A percentile compares a stretch with the other conserved stretches of the same genome.
Conservation (phyloP, 2,329 filamentous ascomycete species). For the Podosphaera fusca region DNA sequence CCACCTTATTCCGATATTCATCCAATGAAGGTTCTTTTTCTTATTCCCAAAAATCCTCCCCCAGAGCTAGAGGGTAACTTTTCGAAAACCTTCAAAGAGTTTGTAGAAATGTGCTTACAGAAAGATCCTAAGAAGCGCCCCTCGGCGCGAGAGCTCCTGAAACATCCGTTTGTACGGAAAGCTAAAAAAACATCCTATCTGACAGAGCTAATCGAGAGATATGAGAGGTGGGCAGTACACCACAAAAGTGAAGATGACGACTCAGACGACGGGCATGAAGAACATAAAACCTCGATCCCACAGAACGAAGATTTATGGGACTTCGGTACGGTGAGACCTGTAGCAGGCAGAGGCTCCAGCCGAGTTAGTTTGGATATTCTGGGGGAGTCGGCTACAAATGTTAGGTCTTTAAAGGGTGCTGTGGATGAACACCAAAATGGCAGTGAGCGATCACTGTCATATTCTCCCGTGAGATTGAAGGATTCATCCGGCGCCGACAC, state of each 20-base stretch:
- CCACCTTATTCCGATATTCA: slow-evolving; percentile 92
- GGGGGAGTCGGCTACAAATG: slow-evolving; percentile 64
- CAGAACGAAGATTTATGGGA: slow-evolving; percentile 85
- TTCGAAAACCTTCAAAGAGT: slow-evolving; percentile 64
- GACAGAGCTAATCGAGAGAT: slow-evolving; percentile 81
- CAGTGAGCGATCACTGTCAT: slow-evolving; percentile 26
- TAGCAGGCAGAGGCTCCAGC: slow-evolving; percentile 38
- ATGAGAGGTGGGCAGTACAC: slow-evolving; percentile 66
- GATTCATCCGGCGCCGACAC: slow-evolving; percentile 23
- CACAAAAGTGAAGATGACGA: slow-evolving; percentile 54
- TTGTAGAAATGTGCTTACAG: slow-evolving; percentile 61
- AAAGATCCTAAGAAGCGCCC: slow-evolving; percentile 79
- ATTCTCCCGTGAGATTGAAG: slow-evolving; percentile 26
- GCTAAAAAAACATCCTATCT: slow-evolving; percentile 94
- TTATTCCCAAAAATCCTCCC: slow-evolving; percentile 85
- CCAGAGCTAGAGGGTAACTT: slow-evolving; percentile 64
- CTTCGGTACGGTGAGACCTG: slow-evolving; percentile 80
- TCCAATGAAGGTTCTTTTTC: slow-evolving; percentile 92
- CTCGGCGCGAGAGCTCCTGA: slow-evolving; percentile 64
- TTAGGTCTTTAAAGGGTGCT: slow-evolving; percentile 32
- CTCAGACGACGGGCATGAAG: slow-evolving; percentile 27
- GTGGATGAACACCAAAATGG: slow-evolving; percentile 25
- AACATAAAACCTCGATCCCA: slow-evolving; percentile 21
- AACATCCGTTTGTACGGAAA: slow-evolving; percentile 71
- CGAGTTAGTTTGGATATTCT: slow-evolving; percentile 43